Evolutionary conservation across 2,329 filamentous ascomycete genomes (phyloP).

Genomic region (Magnaporthiopsis rhizophila): DNA sequence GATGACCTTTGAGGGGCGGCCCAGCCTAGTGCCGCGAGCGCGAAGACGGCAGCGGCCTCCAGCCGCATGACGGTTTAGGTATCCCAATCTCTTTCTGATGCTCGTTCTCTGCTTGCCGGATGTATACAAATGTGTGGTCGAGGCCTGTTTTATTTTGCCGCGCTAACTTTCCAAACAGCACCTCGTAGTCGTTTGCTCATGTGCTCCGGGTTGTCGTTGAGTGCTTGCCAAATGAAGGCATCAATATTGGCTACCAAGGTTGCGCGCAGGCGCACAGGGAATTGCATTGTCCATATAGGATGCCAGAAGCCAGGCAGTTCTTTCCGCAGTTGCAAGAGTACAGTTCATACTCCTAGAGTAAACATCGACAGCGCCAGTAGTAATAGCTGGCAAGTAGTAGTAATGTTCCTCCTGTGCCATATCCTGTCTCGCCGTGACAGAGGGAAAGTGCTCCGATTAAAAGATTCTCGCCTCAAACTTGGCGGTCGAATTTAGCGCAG

Average conservation of each 20-base stretch:
- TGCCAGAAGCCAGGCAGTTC: neutral
- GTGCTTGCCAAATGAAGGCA: neutral
- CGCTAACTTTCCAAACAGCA: neutral
- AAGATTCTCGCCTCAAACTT: no score
- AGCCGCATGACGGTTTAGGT: conserved; percentile 1
- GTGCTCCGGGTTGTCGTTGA: neutral
- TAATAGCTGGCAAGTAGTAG: neutral
- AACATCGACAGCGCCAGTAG: neutral
- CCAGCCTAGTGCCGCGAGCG: neutral
- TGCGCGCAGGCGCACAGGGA: neutral
- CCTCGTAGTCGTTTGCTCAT: neutral
- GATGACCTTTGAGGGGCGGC: neutral
- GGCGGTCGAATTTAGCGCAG: no score
- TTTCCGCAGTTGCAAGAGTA: neutral
- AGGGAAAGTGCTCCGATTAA: no score
- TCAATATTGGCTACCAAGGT: neutral
- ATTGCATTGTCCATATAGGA: neutral
- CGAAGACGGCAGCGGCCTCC: conserved; percentile 3
- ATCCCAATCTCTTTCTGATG: neutral
- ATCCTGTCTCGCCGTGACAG: no score
- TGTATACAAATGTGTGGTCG: neutral
- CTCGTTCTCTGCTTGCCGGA: neutral
- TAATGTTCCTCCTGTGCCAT: neutral
- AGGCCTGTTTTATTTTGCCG: neutral
- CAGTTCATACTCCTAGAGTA: neutral